Percentiles rank a stretch among this genome's conserved stretches.
phyloP scores from a whole-genome alignment of 1,284 basidiomycete species.

The Puccinia hordei region DNA sequence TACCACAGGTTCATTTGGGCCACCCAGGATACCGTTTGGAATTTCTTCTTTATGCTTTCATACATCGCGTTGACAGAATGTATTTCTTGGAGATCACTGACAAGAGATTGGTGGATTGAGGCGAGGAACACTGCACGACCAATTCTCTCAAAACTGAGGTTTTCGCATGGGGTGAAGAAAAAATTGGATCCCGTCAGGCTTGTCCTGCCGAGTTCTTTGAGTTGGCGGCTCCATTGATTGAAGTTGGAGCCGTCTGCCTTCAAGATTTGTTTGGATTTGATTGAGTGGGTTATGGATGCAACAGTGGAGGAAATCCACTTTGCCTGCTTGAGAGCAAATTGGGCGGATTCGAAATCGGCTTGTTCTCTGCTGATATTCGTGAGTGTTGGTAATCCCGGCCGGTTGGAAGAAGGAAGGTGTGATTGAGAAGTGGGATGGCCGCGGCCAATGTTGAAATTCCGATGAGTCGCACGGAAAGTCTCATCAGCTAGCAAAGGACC shows the following conservation, averaged over 20 bases:
- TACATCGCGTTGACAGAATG: neutral
- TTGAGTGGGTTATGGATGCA: too few relatives aligned
- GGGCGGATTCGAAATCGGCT: neutral
- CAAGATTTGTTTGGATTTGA: neutral
- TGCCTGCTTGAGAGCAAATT: neutral
- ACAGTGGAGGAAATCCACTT: too few relatives aligned
- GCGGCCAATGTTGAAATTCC: too few relatives aligned
- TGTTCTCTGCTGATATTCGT: too few relatives aligned
- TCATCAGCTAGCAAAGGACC: too few relatives aligned
- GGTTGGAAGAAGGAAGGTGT: too few relatives aligned
- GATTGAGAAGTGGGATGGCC: too few relatives aligned
- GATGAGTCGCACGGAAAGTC: too few relatives aligned
- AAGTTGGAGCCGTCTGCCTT: neutral
- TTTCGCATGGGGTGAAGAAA: too few relatives aligned
- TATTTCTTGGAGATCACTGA: too few relatives aligned
- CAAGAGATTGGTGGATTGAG: neutral
- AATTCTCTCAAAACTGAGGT: neutral
- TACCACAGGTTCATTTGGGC: slow-evolving; percentile 16
- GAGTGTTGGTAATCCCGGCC: too few relatives aligned
- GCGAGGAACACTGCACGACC: neutral
- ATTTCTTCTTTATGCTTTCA: neutral
- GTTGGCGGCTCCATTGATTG: neutral
- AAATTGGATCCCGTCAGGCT: too few relatives aligned
- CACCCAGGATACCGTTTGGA: neutral
- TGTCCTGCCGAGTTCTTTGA: neutral